Evolutionary conservation across 495 filamentous ascomycete genomes (phyloP).

Genomic region (Podospora australis): DNA sequence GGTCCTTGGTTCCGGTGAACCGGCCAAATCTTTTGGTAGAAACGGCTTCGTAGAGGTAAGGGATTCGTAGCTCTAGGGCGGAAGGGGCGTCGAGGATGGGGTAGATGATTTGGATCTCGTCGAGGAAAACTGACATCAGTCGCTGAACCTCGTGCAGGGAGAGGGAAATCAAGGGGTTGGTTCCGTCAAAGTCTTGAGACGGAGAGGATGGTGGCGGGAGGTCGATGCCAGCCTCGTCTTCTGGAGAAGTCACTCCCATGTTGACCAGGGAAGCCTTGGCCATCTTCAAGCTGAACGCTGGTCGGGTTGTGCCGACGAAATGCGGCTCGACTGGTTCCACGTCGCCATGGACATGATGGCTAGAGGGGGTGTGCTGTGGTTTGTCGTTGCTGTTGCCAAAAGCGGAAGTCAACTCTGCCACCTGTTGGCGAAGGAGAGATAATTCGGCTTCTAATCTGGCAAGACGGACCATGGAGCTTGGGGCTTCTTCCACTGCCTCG

Average conservation of each 20-base stretch:
- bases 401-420: not conserved
- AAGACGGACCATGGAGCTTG: not conserved
- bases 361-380: not conserved
- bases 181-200: not conserved
- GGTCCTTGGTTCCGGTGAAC: not conserved
- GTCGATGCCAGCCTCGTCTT: not conserved
- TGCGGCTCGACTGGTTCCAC: conserved; percentile 4
- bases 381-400: not conserved
- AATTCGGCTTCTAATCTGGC: not conserved
- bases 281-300: conserved; percentile 12
- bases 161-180: not conserved
- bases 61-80: too few species aligned
- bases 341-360: not conserved
- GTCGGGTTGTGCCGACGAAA: conserved; percentile 14
- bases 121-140: not conserved
- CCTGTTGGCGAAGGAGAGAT: not conserved
- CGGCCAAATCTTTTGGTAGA: too few species aligned
- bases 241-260: conserved; percentile 2
- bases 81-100: too few species aligned
- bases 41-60: too few species aligned
- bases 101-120: too few species aligned
- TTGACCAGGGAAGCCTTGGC: conserved; percentile 12
- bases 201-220: not conserved
- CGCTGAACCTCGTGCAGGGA: not conserved
- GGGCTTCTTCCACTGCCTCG: not conserved